Conservation (phyloP, 176 grass and related monocot genomes). For the Musa schizocarpa region DNA sequence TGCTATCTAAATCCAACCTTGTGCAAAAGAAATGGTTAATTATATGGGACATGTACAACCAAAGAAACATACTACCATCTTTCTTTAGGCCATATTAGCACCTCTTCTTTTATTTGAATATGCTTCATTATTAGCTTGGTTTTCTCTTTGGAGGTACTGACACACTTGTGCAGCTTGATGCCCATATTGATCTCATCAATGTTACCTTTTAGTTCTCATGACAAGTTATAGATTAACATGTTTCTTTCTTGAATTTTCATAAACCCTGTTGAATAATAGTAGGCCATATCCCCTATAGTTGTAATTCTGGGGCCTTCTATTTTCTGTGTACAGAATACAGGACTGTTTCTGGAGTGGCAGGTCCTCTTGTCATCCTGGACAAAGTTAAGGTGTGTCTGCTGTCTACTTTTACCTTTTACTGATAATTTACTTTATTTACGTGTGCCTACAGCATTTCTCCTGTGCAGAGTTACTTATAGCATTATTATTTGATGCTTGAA, state of each 20-base stretch:
- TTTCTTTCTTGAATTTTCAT: not conserved
- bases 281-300: not conserved
- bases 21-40: no score
- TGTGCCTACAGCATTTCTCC: not conserved
- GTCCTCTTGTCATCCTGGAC: slow-evolving; percentile 89
- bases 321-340: slow-evolving; percentile 64
- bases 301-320: not conserved
- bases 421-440: not conserved
- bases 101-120: no score
- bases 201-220: no score
- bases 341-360: slow-evolving; percentile 92
- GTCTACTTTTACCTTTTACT: not conserved
- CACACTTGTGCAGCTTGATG: no score
- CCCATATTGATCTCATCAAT: no score
- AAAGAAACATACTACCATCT: no score
- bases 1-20: no score
- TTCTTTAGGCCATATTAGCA: no score
- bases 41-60: no score
- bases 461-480: not conserved
- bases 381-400: slow-evolving; percentile 77
- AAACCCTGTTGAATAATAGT: not conserved
- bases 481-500: not conserved
- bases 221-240: no score
- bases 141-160: no score
- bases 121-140: no score